Base-by-base conservation (phyloP, 345 rosid species). In the Ricinus communis region DNA sequence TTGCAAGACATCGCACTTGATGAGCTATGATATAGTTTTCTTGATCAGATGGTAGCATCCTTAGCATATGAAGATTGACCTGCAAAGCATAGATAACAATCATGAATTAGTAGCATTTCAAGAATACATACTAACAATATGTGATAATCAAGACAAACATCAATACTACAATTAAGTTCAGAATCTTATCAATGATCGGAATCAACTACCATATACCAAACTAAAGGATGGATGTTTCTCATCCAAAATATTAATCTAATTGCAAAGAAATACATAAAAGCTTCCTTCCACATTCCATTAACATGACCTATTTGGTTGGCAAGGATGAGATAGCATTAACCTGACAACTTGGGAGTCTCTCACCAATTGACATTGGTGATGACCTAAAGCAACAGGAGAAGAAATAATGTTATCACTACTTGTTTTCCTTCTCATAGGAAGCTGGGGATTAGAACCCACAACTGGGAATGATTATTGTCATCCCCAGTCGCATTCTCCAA, bases 21-120 rank as follows among this genome's bases (percentile, higher is more conserved):
- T 92, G 97, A 52, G 88, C 83, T 68, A 95, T 66, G 45, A 78
- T 75, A 72, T 82, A 65, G 75, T 90, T 82, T 73, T 87, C 89
- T 78, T 88, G 83, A 74, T 80, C 88, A 16, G 43, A 68, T 56
- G 98, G 87, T 65, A 89, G 62, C 81, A 85, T 82, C 82, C 90
- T 89, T 45, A 92, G 56, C 70, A 88, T 85, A 70, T 89, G 86
- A 82, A 89, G 93, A 71, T 93, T 96, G 66, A 93, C 90, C 99
- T 96, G 73, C 52, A 52, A 3, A 61, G 70, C 5, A 55, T 62
- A 64, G 70, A n/a, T 65, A 30, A 49, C 67, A 46, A 73, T 70
- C 19, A 70, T 53, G 38, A 69, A 30, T 59, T 30, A 12, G 8
- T 43, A 8, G 64, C 21, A 21, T 40, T 52, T 21, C 38, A 11